phyloP scores from a whole-genome alignment of 2,329 filamentous ascomycete species.

The Botrytis hyacinthi region DNA sequence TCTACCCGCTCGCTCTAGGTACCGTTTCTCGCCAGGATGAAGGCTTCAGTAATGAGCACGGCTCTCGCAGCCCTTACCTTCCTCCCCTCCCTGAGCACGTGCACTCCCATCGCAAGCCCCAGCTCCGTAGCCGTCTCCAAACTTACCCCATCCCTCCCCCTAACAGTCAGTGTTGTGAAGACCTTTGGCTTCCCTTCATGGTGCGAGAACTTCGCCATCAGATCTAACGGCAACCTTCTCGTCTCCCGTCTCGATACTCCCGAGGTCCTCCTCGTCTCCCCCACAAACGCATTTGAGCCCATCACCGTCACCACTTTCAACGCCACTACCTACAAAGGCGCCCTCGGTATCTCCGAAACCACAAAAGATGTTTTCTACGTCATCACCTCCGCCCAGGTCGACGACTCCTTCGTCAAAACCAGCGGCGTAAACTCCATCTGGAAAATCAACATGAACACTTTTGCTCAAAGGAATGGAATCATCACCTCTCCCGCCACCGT shows the following conservation, averaged over 20 bases:
- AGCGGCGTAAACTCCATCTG: slow-evolving; percentile 31
- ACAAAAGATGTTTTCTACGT: slow-evolving; percentile 37
- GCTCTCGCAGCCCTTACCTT: background rate
- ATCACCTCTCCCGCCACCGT: slow-evolving; percentile 15
- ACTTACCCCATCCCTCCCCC: slow-evolving; percentile 13
- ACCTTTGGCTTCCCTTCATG: slow-evolving; percentile 23
- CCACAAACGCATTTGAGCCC: slow-evolving; percentile 24
- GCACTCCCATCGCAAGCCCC: background rate
- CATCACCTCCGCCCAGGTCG: slow-evolving; percentile 34
- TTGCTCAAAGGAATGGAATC: slow-evolving; percentile 5
- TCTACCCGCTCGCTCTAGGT: background rate
- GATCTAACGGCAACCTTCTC: slow-evolving; percentile 41
- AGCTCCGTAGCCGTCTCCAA: background rate
- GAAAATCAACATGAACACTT: slow-evolving; percentile 30
- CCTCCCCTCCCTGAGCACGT: slow-evolving; percentile 5
- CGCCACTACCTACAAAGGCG: slow-evolving; percentile 35
- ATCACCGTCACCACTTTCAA: slow-evolving; percentile 35
- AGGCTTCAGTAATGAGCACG: background rate
- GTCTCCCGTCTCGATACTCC: slow-evolving; percentile 38
- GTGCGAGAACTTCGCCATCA: slow-evolving; percentile 42
- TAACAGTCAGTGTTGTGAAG: slow-evolving; percentile 21
- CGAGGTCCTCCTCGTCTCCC: slow-evolving; percentile 40
- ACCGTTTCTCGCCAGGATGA: background rate
- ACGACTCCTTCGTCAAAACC: slow-evolving; percentile 32
- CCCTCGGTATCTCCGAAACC: slow-evolving; percentile 41